These are phyloP conservation scores for Nicotiana obtusifolia DNA, from an alignment of 257 asterid genomes.

Conservation along the genomic window DNA sequence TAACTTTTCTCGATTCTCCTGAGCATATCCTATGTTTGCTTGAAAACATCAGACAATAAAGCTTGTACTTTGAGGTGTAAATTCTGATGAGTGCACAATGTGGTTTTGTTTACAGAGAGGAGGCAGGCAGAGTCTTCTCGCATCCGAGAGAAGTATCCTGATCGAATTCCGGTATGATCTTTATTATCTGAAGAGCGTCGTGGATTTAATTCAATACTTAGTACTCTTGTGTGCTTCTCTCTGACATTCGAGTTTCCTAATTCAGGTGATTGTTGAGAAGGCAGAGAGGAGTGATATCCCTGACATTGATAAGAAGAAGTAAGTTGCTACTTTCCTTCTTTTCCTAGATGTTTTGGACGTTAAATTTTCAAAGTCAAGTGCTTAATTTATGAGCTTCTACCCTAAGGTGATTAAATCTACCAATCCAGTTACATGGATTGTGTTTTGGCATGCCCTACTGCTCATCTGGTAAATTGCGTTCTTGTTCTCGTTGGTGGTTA, in stretches of 20 bases:
- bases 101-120: slow-evolving; percentile 36
- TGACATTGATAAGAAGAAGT: slow-evolving; percentile 77
- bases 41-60: background rate
- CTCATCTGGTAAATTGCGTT: background rate
- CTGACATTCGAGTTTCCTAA: background rate
- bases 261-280: slow-evolving; percentile 79
- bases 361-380: background rate
- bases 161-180: slow-evolving; percentile 61
- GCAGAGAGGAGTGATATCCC: slow-evolving; percentile 66
- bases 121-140: slow-evolving; percentile 55
- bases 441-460: background rate
- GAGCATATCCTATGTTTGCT: background rate
- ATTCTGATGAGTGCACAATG: background rate
- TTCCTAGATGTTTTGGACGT: background rate
- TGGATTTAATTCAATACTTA: background rate
- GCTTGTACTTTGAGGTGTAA: background rate
- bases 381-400: background rate
- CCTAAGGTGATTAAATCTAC: background rate
- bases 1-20: background rate
- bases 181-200: background rate
- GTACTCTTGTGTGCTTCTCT: background rate
- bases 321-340: slow-evolving; percentile 22
- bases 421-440: background rate
- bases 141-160: slow-evolving; percentile 62
- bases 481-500: background rate